A percentile compares a stretch with the other conserved stretches of the same genome.
phyloP scores from a whole-genome alignment of 2,329 filamentous ascomycete genomes.

The Calycina herbarum region DNA sequence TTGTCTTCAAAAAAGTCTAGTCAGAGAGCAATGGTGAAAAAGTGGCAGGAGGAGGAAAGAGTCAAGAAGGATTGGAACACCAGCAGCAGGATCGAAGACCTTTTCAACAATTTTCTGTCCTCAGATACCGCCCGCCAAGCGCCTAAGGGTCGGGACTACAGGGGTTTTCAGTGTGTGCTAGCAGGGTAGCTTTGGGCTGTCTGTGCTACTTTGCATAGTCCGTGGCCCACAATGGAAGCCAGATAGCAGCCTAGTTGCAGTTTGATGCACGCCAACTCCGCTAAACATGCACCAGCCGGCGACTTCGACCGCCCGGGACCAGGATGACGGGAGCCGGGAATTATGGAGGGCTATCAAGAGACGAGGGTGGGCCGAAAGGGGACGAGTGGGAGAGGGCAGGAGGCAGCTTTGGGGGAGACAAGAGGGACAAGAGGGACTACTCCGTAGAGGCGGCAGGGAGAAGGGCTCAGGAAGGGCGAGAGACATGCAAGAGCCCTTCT shows the following conservation, averaged over 20 bases:
- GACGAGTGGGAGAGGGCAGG: neutral
- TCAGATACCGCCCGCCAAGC: constrained; percentile 15
- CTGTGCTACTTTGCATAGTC: constrained; percentile 24
- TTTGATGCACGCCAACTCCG: constrained; percentile 9
- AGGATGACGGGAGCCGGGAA: neutral
- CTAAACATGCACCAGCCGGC: neutral
- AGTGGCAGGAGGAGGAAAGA: constrained; percentile 16
- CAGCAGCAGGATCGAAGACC: constrained; percentile 9
- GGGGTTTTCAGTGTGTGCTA: neutral
- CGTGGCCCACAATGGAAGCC: constrained; percentile 10
- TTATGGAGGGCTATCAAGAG: constrained; percentile 1
- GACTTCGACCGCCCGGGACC: constrained; percentile 1
- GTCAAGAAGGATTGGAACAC: constrained; percentile 11
- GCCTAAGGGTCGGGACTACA: neutral
- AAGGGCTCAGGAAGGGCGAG: neutral
- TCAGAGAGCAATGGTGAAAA: constrained; percentile 14
- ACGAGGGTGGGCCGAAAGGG: neutral
- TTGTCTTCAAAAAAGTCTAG: constrained; percentile 10
- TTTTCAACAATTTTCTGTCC: constrained; percentile 21
- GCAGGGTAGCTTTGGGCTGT: constrained; percentile 10
- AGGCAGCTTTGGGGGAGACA: neutral
- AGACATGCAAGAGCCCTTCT: neutral
- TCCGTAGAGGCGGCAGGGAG: neutral
- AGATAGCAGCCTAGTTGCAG: constrained; percentile 6
- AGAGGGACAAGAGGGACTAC: neutral